phyloP scores from a whole-genome alignment of 768 basidiomycete genomes.

The Auricularia sp. region DNA sequence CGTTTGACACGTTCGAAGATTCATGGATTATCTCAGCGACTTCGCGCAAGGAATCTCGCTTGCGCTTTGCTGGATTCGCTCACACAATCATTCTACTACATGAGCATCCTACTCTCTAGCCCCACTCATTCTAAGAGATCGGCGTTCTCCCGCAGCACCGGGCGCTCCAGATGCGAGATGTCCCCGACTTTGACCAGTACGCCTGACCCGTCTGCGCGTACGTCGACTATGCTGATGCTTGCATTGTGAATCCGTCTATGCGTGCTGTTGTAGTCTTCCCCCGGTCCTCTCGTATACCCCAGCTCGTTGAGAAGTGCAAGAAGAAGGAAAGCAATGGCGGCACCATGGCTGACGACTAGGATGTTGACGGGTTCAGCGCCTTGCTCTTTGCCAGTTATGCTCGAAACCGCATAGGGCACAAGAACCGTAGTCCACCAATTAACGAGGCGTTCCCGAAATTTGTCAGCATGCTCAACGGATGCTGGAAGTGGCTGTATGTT shows the following conservation, averaged over 20 bases:
- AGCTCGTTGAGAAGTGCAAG: constrained; percentile 17
- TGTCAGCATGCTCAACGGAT: constrained; percentile 29
- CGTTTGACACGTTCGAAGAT: too few species aligned
- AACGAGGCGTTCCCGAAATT: constrained; percentile 39
- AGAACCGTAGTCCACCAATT: constrained; percentile 54
- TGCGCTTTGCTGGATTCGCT: too few species aligned
- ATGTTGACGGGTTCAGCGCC: constrained; percentile 28
- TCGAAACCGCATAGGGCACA: constrained; percentile 13
- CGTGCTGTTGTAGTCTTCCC: constrained; percentile 15
- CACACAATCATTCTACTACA: too few species aligned
- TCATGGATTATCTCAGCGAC: too few species aligned
- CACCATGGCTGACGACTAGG: constrained; percentile 60
- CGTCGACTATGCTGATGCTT: constrained; percentile 50
- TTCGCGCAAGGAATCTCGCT: too few species aligned
- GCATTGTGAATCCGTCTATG: constrained; percentile 34
- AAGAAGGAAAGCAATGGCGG: constrained; percentile 32
- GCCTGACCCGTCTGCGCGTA: constrained; percentile 30
- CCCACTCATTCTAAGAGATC: constrained; percentile 22
- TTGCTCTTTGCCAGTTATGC: constrained; percentile 12
- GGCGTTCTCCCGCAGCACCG: constrained; percentile 37
- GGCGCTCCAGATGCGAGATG: constrained; percentile 37
- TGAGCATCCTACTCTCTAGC: too few species aligned
- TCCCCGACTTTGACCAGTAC: constrained; percentile 44
- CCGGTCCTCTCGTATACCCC: constrained; percentile 26
- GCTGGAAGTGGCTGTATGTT: constrained; percentile 13